A percentile compares a stretch with the other conserved stretches of the same genome.
These are phyloP conservation scores for Macrotyloma uniflorum DNA, from an alignment of 306 rosid species.

Conservation along the genomic window DNA sequence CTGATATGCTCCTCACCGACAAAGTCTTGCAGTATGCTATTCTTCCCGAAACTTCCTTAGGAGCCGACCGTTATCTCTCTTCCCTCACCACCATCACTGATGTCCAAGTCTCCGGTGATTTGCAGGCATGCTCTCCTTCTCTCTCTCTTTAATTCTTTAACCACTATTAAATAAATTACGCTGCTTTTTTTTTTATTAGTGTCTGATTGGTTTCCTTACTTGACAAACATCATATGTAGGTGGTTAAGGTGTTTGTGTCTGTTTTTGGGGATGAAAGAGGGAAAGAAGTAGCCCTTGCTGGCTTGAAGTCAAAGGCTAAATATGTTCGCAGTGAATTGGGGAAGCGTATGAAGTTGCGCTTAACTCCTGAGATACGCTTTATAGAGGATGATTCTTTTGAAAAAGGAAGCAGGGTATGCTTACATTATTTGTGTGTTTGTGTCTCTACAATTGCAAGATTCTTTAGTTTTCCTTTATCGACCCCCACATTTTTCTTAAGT, in stretches of 20 bases:
- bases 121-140: conserved; percentile 57
- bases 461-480: too few relatives aligned
- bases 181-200: too few relatives aligned
- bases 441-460: too few relatives aligned
- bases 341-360: conserved; percentile 82
- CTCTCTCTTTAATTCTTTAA: not conserved
- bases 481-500: too few relatives aligned
- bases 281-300: conserved; percentile 86
- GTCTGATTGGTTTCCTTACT: too few relatives aligned
- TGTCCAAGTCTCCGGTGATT: conserved; percentile 80
- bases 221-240: conserved; percentile 40
- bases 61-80: conserved; percentile 86
- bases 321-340: conserved; percentile 86
- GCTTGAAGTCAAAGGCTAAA: conserved; percentile 87
- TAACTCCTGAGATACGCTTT: conserved; percentile 93
- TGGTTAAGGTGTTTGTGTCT: conserved; percentile 88
- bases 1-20: conserved; percentile 89
- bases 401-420: conserved; percentile 86
- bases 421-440: not conserved
- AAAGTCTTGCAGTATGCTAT: conserved; percentile 73
- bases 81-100: conserved; percentile 89
- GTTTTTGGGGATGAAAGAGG: conserved; percentile 96
- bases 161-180: not conserved
- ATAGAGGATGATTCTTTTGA: conserved; percentile 87
- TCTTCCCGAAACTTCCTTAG: conserved; percentile 89